Conservation (phyloP, 2,329 filamentous ascomycete species). For the Macroventuria anomochaeta region DNA sequence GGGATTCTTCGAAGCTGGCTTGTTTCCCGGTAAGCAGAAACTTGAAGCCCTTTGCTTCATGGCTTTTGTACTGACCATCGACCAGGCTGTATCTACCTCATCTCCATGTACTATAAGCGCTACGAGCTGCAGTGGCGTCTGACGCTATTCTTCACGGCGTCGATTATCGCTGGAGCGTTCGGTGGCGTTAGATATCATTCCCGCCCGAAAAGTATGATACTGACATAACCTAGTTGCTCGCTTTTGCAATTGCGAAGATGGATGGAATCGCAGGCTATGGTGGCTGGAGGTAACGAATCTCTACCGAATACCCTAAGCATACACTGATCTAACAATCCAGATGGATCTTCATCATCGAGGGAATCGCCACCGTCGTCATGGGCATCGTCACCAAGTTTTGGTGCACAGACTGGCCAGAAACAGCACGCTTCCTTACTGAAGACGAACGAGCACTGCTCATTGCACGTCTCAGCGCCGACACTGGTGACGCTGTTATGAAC, state of each 20-base stretch:
- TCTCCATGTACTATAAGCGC: constrained; percentile 52
- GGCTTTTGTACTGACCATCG: background rate
- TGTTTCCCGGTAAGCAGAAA: constrained; percentile 29
- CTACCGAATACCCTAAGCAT: constrained; percentile 18
- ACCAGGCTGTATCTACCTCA: constrained; percentile 40
- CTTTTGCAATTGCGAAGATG: constrained; percentile 64
- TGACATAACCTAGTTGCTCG: constrained; percentile 39
- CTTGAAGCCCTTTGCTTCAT: background rate
- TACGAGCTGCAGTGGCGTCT: constrained; percentile 53
- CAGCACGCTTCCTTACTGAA: constrained; percentile 42
- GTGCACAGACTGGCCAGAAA: constrained; percentile 57
- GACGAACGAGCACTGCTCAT: constrained; percentile 39
- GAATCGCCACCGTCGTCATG: constrained; percentile 34
- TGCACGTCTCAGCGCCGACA: constrained; percentile 36
- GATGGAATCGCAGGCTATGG: constrained; percentile 58
- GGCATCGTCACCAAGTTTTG: constrained; percentile 59
- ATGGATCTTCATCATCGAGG: constrained; percentile 41
- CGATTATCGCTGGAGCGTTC: constrained; percentile 52
- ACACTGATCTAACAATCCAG: background rate
- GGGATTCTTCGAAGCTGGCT: constrained; percentile 49
- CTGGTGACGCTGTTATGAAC: constrained; percentile 58
- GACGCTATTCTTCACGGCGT: constrained; percentile 51
- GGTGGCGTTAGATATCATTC: constrained; percentile 40
- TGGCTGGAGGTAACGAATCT: constrained; percentile 37
- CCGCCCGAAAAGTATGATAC: background rate